phyloP scores from a whole-genome alignment of 2,329 filamentous ascomycete species.

The Intubia oerlemansii region DNA sequence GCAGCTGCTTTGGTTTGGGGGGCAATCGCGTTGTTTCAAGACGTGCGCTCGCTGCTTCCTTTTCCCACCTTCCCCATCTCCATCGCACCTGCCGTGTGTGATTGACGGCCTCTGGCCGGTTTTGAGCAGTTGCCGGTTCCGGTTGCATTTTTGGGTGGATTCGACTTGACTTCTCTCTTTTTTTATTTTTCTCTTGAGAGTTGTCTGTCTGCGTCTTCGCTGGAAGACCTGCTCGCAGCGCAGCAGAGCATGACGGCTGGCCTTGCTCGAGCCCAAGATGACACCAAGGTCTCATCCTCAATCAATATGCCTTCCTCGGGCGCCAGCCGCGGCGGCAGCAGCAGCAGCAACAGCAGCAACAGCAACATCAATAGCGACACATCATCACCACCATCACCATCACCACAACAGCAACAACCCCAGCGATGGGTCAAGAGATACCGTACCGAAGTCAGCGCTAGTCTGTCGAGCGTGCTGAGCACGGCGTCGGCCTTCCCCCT shows the following conservation, averaged over 20 bases:
- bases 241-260: conserved; percentile 16
- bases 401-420: conserved; percentile 2
- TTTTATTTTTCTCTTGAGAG: too few species aligned
- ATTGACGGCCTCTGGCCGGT: too few species aligned
- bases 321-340: conserved; percentile 6
- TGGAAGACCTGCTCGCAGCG: too few species aligned
- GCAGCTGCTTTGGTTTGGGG: too few species aligned
- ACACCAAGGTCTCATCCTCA: conserved; percentile 14
- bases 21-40: too few species aligned
- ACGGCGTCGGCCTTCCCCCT: conserved; percentile 68
- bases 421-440: conserved; percentile 48
- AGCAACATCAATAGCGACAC: not conserved
- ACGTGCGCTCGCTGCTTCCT: too few species aligned
- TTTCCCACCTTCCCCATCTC: too few species aligned
- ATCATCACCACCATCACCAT: conserved; percentile 4
- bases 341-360: conserved; percentile 6
- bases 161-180: too few species aligned
- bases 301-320: conserved; percentile 20
- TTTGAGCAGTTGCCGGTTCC: too few species aligned
- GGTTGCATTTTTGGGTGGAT: too few species aligned
- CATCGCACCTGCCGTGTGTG: too few species aligned
- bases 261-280: conserved; percentile 21
- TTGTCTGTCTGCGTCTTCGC: too few species aligned
- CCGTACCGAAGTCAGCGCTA: conserved; percentile 61
- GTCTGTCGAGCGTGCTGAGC: conserved; percentile 54